Conservation (phyloP, 1,284 basidiomycete genomes). For the Ganoderma multipileum region DNA sequence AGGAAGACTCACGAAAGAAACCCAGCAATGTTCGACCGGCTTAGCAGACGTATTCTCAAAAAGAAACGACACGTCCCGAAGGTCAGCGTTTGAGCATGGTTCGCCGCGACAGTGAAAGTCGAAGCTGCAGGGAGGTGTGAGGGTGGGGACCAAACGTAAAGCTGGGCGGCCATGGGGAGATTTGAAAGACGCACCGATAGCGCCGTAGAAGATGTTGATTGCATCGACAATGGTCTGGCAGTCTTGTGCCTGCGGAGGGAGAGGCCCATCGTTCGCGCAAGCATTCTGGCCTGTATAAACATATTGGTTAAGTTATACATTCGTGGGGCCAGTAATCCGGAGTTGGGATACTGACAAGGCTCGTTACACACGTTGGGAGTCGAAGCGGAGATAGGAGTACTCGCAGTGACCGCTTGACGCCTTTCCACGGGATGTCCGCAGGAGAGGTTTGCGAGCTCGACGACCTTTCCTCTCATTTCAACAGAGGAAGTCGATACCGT, state of each 20-base stretch:
- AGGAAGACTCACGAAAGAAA: conserved; percentile 30
- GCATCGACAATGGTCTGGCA: conserved; percentile 30
- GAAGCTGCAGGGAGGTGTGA: conserved; percentile 22
- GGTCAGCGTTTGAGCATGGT: conserved; percentile 35
- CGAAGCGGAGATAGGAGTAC: background rate
- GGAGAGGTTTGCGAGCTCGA: conserved; percentile 27
- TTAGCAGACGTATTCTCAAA: conserved; percentile 34
- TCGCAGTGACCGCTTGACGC: conserved; percentile 1
- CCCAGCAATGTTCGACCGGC: conserved; percentile 38
- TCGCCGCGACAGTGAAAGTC: conserved; percentile 35
- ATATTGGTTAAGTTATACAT: background rate
- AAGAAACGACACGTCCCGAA: conserved; percentile 41
- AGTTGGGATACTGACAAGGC: conserved; percentile 21
- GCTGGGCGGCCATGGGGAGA: background rate
- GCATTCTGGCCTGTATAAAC: conserved; percentile 23
- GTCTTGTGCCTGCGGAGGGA: conserved; percentile 32
- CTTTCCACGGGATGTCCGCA: conserved; percentile 13
- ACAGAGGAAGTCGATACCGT: conserved; percentile 17
- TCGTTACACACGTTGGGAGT: conserved; percentile 27
- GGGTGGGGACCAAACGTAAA: background rate
- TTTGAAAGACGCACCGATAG: conserved; percentile 12
- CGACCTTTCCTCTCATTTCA: conserved; percentile 15
- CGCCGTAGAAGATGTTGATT: conserved; percentile 32
- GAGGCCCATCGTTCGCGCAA: conserved; percentile 25
- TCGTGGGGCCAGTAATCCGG: too few relatives aligned